Evolutionary conservation across 108 stramenopile genomes (phyloP).

Genomic region (Cyclotella sp.): DNA sequence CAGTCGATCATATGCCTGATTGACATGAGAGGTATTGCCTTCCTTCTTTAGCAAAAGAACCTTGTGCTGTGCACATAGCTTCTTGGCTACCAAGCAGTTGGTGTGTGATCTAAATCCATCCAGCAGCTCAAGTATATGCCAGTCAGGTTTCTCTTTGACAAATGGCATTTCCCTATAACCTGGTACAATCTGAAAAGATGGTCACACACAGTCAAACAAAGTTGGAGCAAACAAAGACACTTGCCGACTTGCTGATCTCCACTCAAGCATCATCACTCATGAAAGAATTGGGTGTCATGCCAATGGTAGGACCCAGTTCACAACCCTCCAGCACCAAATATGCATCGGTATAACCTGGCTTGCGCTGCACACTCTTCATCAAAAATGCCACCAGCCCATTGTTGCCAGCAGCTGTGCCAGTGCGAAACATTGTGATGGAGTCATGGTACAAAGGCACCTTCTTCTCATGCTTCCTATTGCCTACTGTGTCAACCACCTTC

Average conservation of each 20-base stretch:
- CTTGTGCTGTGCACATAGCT: neutral
- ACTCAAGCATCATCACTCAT: conserved; percentile 27
- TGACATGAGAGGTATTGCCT: conserved; percentile 27
- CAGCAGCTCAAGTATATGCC: conserved; percentile 4
- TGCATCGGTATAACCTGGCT: neutral
- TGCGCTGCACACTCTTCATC: neutral
- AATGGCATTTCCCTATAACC: conserved; percentile 21
- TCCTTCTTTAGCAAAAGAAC: conserved; percentile 15
- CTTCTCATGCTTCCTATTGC: conserved; percentile 39
- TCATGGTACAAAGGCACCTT: neutral
- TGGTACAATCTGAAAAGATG: neutral
- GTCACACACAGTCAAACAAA: neutral
- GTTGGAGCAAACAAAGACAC: neutral
- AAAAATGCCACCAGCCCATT: too few relatives aligned
- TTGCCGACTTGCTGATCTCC: neutral
- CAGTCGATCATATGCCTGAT: conserved; percentile 13
- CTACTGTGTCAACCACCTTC: conserved; percentile 13
- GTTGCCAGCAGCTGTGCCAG: conserved; percentile 16
- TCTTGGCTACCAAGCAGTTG: neutral
- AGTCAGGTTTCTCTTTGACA: conserved; percentile 25
- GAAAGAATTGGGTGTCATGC: conserved; percentile 8
- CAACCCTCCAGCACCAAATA: neutral
- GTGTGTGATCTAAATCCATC: conserved; percentile 6
- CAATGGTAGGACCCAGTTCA: too few relatives aligned
- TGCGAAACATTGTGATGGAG: conserved; percentile 22